phyloP scores from a whole-genome alignment of 2,329 filamentous ascomycete species.

The Orbilia oligospora region DNA sequence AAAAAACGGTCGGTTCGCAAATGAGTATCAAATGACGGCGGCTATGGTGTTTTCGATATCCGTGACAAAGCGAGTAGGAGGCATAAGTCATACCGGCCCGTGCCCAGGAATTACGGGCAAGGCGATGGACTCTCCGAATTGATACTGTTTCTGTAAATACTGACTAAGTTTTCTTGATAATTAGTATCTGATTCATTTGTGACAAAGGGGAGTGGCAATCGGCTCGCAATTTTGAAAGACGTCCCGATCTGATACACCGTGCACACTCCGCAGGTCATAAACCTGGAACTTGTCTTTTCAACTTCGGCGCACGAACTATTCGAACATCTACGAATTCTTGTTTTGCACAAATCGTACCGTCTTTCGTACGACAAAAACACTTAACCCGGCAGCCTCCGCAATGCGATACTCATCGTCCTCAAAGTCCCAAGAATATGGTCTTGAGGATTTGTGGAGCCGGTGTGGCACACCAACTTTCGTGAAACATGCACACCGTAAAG shows the following conservation, averaged over 20 bases:
- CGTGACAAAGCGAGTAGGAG: slow-evolving; percentile 54
- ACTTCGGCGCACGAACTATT: background rate
- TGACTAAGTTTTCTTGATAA: background rate
- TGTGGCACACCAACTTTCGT: slow-evolving; percentile 47
- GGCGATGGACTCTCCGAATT: slow-evolving; percentile 31
- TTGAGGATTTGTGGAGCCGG: slow-evolving; percentile 40
- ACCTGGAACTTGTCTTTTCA: background rate
- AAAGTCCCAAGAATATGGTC: slow-evolving; percentile 53
- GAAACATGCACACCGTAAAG: slow-evolving; percentile 40
- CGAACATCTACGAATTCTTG: background rate
- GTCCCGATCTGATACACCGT: slow-evolving; percentile 16
- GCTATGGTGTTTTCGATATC: slow-evolving; percentile 32
- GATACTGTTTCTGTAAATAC: slow-evolving; percentile 16
- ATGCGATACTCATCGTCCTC: slow-evolving; percentile 43
- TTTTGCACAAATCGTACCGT: slow-evolving; percentile 13
- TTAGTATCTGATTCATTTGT: slow-evolving; percentile 3
- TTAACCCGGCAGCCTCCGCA: slow-evolving; percentile 41
- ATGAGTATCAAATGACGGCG: slow-evolving; percentile 22
- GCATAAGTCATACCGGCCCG: slow-evolving; percentile 23
- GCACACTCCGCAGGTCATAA: background rate
- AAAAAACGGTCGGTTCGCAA: slow-evolving; percentile 42
- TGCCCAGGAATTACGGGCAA: slow-evolving; percentile 7
- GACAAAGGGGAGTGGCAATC: slow-evolving; percentile 12
- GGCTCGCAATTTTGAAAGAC: slow-evolving; percentile 20
- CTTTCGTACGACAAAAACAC: slow-evolving; percentile 40